Conservation (phyloP, 2,329 filamentous ascomycete species). For the Diatrype stigma region DNA sequence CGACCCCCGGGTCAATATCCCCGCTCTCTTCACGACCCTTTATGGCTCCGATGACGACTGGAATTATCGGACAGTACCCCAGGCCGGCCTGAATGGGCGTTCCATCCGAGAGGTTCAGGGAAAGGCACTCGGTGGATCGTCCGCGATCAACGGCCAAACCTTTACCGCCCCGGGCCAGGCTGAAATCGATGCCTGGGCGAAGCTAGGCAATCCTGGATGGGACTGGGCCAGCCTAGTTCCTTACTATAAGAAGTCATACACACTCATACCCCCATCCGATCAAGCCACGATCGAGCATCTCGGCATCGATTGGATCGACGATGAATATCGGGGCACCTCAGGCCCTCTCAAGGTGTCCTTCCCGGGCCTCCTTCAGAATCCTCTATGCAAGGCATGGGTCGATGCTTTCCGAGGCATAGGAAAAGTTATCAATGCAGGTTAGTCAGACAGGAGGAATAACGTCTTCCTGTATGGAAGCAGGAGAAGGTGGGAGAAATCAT, state of each 20-base stretch:
- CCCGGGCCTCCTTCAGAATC: constrained; percentile 16
- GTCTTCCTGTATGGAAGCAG: neutral
- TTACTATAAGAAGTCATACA: constrained; percentile 15
- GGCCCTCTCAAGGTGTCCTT: constrained; percentile 18
- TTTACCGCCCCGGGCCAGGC: constrained; percentile 14
- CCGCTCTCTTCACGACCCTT: constrained; percentile 7
- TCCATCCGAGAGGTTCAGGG: constrained; percentile 10
- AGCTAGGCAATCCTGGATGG: constrained; percentile 18
- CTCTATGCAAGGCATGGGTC: constrained; percentile 19
- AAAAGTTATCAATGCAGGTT: constrained; percentile 16
- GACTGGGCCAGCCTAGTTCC: constrained; percentile 13
- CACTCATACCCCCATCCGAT: constrained; percentile 10
- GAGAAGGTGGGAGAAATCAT: neutral
- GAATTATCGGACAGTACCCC: constrained; percentile 10
- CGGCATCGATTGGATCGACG: constrained; percentile 17
- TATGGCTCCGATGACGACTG: constrained; percentile 9
- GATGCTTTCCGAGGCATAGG: constrained; percentile 15
- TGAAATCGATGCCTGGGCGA: constrained; percentile 16
- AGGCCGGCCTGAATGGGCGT: constrained; percentile 7
- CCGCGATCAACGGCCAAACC: constrained; percentile 18
- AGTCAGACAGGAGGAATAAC: neutral
- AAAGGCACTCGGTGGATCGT: constrained; percentile 17
- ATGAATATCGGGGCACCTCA: constrained; percentile 12
- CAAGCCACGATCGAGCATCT: constrained; percentile 14
- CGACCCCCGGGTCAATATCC: constrained; percentile 8